Conservation (phyloP, 805 yeast genomes). For the Candida arabinofermentans region DNA sequence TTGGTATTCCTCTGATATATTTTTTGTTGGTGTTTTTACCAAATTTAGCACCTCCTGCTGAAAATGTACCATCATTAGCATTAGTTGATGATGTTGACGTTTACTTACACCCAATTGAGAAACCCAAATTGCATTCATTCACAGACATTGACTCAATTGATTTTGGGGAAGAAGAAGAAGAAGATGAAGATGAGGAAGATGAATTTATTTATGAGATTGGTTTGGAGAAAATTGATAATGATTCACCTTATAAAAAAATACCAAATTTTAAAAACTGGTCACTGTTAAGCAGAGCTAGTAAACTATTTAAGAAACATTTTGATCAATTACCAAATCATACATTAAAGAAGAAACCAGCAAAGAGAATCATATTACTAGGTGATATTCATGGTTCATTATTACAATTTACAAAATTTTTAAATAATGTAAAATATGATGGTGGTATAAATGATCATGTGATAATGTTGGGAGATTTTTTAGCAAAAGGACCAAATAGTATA, state of each 20-base stretch:
- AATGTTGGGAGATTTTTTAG: conserved; percentile 77
- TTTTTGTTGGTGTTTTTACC: conserved; percentile 29
- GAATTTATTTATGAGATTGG: conserved; percentile 8
- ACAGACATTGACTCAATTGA: background rate
- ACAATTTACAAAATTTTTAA: conserved; percentile 50
- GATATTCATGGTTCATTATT: conserved; percentile 82
- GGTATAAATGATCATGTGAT: conserved; percentile 52
- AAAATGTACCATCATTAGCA: conserved; percentile 21
- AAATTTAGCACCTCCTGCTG: conserved; percentile 30
- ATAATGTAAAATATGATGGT: conserved; percentile 42
- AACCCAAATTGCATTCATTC: conserved; percentile 5
- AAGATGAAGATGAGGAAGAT: conserved; percentile 19
- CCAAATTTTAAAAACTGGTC: conserved; percentile 23
- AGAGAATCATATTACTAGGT: conserved; percentile 68
- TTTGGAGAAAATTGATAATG: conserved; percentile 10
- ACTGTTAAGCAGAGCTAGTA: conserved; percentile 11
- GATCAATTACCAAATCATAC: conserved; percentile 8
- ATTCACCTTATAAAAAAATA: conserved; percentile 24
- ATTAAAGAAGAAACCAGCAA: conserved; percentile 18
- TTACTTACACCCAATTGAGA: conserved; percentile 30
- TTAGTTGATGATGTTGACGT: conserved; percentile 18
- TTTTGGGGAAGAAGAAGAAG: conserved; percentile 6
- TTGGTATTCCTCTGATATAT: conserved; percentile 23
- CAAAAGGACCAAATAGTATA: conserved; percentile 78
- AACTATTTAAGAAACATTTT: conserved; percentile 20